These are phyloP conservation scores for Hypoxylon sp. DNA, from an alignment of 2,329 filamentous ascomycete species.

Conservation along the genomic window DNA sequence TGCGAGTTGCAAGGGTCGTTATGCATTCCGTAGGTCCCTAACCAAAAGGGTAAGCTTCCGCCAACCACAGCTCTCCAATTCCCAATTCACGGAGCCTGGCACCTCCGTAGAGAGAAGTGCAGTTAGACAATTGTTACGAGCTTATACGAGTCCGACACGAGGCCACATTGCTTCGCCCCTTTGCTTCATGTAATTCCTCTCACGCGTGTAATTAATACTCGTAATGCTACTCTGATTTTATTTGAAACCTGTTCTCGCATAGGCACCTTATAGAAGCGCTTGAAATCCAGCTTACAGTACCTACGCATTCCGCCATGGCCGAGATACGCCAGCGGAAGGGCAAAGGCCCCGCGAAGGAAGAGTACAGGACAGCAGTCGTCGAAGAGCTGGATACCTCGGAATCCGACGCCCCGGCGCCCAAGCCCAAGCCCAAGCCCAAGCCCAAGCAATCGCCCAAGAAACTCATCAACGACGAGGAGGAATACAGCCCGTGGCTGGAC, in stretches of 20 bases:
- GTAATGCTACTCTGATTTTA: constrained; percentile 11
- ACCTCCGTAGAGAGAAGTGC: constrained; percentile 28
- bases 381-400: constrained; percentile 46
- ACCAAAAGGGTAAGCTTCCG: constrained; percentile 5
- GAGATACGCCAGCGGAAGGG: constrained; percentile 61
- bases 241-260: no score
- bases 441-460: constrained; percentile 43
- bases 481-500: constrained; percentile 69
- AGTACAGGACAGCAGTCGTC: constrained; percentile 51
- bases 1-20: not conserved
- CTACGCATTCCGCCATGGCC: constrained; percentile 19
- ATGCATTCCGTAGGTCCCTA: no score
- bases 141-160: constrained; percentile 7
- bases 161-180: constrained; percentile 34
- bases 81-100: constrained; percentile 33
- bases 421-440: constrained; percentile 35
- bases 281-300: not conserved
- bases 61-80: constrained; percentile 37
- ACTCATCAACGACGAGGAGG: constrained; percentile 72
- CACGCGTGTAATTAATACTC: constrained; percentile 15
- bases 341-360: constrained; percentile 47
- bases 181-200: not conserved
- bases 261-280: not conserved
- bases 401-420: constrained; percentile 32
- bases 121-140: constrained; percentile 23